Percentiles rank a stretch among this genome's conserved stretches.
phyloP scores from a whole-genome alignment of 371 early-diverging fungal species.

The Mucor mucedo region DNA sequence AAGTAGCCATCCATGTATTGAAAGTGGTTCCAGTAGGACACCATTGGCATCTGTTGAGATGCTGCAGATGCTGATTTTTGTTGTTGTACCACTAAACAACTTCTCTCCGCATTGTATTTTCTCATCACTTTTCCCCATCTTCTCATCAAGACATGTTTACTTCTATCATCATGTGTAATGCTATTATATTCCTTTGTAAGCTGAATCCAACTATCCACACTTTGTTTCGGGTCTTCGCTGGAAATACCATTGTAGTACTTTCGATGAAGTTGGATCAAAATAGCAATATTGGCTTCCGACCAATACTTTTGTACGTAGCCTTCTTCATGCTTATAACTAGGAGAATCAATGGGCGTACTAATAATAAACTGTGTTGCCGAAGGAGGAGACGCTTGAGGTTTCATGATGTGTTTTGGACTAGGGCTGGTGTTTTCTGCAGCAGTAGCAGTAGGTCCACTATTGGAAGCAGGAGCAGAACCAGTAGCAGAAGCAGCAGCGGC shows the following conservation, averaged over 20 bases:
- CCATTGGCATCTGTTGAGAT: constrained; percentile 2
- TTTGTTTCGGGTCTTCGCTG: not conserved
- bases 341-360: not conserved
- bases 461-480: too few relatives aligned
- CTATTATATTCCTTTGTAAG: constrained; percentile 12
- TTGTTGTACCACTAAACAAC: constrained; percentile 3
- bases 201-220: not conserved
- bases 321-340: not conserved
- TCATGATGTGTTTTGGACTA: not conserved
- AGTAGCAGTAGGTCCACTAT: not conserved
- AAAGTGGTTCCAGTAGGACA: constrained; percentile 21
- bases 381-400: constrained; percentile 1
- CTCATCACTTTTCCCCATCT: constrained; percentile 12
- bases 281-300: constrained; percentile 19
- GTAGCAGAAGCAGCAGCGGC: not conserved
- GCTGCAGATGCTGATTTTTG: too few relatives aligned
- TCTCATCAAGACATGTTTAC: not conserved
- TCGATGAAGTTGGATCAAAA: constrained; percentile 15
- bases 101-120: constrained; percentile 20
- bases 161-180: constrained; percentile 12
- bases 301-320: constrained; percentile 3
- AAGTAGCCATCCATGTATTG: constrained; percentile 20
- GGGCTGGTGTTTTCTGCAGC: not conserved
- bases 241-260: constrained; percentile 6
- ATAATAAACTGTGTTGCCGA: not conserved